A percentile compares a stretch with the other conserved stretches of the same genome.
These are phyloP conservation scores for Bromus sterilis DNA, from an alignment of 176 grass and related monocot genomes.

Conservation along the genomic window DNA sequence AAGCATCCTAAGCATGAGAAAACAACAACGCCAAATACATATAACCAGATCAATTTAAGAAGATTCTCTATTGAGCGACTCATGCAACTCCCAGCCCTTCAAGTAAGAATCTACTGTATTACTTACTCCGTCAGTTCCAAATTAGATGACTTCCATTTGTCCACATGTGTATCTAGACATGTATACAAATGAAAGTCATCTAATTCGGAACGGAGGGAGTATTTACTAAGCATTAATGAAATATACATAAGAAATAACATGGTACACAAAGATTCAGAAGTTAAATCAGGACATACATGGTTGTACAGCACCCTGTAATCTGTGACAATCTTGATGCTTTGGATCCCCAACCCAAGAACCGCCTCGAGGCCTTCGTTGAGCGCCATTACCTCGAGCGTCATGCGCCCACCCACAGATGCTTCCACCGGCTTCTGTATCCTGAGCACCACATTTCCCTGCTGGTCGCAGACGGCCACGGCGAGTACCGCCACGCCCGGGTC, in stretches of 20 bases:
- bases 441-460: slow-evolving; percentile 35
- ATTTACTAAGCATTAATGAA: background rate
- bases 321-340: slow-evolving; percentile 33
- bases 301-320: slow-evolving; percentile 45
- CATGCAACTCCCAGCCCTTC: background rate
- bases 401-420: slow-evolving; percentile 2
- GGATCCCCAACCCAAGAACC: slow-evolving; percentile 43
- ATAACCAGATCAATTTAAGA: background rate
- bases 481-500: slow-evolving; percentile 45
- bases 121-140: no score
- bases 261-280: background rate
- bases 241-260: background rate
- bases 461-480: slow-evolving; percentile 41
- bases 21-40: background rate
- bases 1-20: background rate
- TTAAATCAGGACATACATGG: slow-evolving; percentile 37
- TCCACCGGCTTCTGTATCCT: slow-evolving; percentile 60
- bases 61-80: background rate
- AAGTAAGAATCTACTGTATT: background rate
- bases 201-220: no score
- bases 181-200: no score
- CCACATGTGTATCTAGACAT: no score
- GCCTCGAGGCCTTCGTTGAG: slow-evolving; percentile 52
- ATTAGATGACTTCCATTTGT: no score
- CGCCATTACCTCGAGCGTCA: slow-evolving; percentile 47